Conservation (phyloP, 129 eudicot genomes). For the Lactuca saligna region DNA sequence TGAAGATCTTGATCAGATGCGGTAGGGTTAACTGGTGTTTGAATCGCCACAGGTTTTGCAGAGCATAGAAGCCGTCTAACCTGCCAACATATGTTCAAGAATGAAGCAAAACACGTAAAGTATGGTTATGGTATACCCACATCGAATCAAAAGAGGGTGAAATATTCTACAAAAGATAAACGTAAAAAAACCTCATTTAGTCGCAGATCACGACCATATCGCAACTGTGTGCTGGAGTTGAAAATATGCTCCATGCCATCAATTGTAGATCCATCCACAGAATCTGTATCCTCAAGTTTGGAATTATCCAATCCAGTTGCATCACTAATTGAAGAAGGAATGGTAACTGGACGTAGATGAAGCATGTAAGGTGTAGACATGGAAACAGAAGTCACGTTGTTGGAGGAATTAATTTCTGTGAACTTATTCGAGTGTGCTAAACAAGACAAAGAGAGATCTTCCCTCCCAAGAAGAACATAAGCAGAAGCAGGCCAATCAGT, state of each 20-base stretch:
- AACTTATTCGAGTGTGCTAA: slow-evolving; percentile 48
- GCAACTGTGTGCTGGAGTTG: slow-evolving; percentile 81
- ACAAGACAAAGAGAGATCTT: slow-evolving; percentile 81
- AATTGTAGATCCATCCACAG: slow-evolving; percentile 65
- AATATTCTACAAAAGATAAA: neutral
- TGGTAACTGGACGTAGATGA: slow-evolving; percentile 86
- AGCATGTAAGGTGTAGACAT: slow-evolving; percentile 91
- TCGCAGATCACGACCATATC: slow-evolving; percentile 91
- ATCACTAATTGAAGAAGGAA: slow-evolving; percentile 80
- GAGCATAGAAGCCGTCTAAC: slow-evolving; percentile 94
- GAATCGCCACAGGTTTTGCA: slow-evolving; percentile 90
- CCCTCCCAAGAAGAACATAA: slow-evolving; percentile 96
- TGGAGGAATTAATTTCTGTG: slow-evolving; percentile 50
- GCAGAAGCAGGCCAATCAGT: slow-evolving; percentile 97
- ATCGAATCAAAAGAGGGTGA: neutral
- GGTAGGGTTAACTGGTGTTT: slow-evolving; percentile 77
- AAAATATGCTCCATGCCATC: slow-evolving; percentile 99
- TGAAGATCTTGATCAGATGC: slow-evolving; percentile 96
- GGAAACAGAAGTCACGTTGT: slow-evolving; percentile 60
- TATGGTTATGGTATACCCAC: neutral
- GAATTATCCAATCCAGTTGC: slow-evolving; percentile 56
- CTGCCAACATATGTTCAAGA: slow-evolving; percentile 40
- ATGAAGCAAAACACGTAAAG: slow-evolving; percentile 4
- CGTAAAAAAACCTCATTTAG: slow-evolving; percentile 75
- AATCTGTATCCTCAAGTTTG: slow-evolving; percentile 72